Conservation (phyloP, 108 stramenopile species). For the Heterococcus sp. region DNA sequence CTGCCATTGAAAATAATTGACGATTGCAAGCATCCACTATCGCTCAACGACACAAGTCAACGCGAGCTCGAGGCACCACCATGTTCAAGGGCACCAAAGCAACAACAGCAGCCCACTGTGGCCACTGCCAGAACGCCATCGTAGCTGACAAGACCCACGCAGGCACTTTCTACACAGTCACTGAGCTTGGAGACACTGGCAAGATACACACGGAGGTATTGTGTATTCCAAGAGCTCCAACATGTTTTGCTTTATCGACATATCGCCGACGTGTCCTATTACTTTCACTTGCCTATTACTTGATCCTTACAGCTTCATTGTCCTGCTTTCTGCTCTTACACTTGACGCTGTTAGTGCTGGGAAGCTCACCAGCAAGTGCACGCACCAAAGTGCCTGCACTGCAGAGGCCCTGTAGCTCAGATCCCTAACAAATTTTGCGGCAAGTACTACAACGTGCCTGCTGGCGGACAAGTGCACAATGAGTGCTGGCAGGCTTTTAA, state of each 20-base stretch:
- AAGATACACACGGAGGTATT: constrained; percentile 19
- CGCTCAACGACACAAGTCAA: too few relatives aligned
- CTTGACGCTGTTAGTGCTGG: constrained; percentile 21
- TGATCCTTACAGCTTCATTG: background rate
- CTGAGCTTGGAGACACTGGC: constrained; percentile 5
- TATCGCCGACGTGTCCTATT: background rate
- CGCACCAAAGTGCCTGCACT: constrained; percentile 29
- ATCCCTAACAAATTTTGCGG: constrained; percentile 33
- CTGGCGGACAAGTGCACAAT: background rate
- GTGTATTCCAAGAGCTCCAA: background rate
- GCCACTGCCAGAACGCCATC: constrained; percentile 22
- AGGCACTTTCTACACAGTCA: constrained; percentile 24
- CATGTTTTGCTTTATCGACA: background rate
- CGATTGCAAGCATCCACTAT: too few relatives aligned
- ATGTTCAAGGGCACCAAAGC: too few relatives aligned
- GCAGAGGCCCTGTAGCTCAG: constrained; percentile 34
- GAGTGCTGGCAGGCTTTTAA: constrained; percentile 44
- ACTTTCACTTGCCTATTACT: background rate
- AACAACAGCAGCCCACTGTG: constrained; percentile 2
- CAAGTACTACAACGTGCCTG: constrained; percentile 1
- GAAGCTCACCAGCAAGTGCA: constrained; percentile 22
- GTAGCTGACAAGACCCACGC: constrained; percentile 22
- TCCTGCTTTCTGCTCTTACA: background rate
- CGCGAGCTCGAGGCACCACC: too few relatives aligned
- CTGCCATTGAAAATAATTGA: too few relatives aligned